Evolutionary conservation across 208 protist species (phyloP).

Genomic region (Phytomonas sp.): DNA sequence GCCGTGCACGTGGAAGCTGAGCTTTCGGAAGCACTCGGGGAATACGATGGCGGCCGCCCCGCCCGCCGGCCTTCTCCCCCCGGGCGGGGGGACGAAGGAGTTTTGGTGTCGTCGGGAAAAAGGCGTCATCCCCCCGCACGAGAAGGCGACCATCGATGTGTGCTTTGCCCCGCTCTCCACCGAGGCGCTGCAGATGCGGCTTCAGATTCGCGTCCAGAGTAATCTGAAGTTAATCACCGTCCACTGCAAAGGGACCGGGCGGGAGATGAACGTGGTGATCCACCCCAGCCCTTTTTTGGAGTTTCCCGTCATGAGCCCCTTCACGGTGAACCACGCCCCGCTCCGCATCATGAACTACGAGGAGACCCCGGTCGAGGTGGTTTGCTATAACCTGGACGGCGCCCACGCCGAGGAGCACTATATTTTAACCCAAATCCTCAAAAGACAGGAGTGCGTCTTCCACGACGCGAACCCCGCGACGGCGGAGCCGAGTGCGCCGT

Average conservation of each 20-base stretch:
- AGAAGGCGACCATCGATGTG: conserved; percentile 51
- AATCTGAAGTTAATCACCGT: conserved; percentile 35
- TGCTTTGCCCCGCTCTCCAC: conserved; percentile 40
- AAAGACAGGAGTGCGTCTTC: not conserved
- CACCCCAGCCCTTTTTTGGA: conserved; percentile 31
- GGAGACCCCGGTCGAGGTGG: conserved; percentile 84
- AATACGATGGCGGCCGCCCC: not conserved
- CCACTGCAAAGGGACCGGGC: conserved; percentile 27
- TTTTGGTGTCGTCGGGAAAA: conserved; percentile 65
- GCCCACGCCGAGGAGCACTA: conserved; percentile 51
- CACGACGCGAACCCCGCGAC: not conserved
- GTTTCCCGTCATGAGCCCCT: conserved; percentile 69
- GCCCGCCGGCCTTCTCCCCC: not conserved
- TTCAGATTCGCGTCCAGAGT: conserved; percentile 11
- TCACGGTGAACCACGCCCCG: conserved; percentile 36
- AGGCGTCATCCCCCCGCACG: conserved; percentile 60
- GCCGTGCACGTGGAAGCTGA: conserved; percentile 83
- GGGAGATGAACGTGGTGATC: conserved; percentile 30
- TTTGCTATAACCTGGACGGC: conserved; percentile 72
- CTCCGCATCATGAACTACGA: conserved; percentile 85
- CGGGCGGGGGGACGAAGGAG: conserved; percentile 14
- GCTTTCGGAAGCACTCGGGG: conserved; percentile 23
- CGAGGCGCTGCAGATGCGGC: not conserved
- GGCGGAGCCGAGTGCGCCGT: conserved; percentile 13
- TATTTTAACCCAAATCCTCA: not conserved